These are phyloP conservation scores for Thermomyces lanuginosus DNA, from an alignment of 2,329 filamentous ascomycete genomes.

Conservation along the genomic window DNA sequence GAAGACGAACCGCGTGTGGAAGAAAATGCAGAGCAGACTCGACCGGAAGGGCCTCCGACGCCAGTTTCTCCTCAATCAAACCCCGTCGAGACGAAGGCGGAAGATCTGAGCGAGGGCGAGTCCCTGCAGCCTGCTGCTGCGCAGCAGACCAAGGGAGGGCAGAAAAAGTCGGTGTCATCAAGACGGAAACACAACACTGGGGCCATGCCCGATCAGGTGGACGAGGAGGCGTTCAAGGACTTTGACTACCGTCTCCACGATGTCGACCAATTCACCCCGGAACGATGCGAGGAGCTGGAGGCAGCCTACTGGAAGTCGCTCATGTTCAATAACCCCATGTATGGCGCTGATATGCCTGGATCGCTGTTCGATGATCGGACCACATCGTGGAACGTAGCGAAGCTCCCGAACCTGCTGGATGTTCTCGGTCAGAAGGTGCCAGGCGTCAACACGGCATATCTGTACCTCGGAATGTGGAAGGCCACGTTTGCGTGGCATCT, in stretches of 20 bases:
- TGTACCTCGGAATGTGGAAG: constrained; percentile 99
- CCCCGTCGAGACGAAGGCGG: constrained; percentile 38
- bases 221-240: constrained; percentile 76
- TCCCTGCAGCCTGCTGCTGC: constrained; percentile 20
- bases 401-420: constrained; percentile 82
- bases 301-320: constrained; percentile 94
- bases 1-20: constrained; percentile 21
- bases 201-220: constrained; percentile 61
- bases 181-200: constrained; percentile 72
- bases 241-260: constrained; percentile 81
- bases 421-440: constrained; percentile 90
- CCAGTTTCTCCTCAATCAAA: constrained; percentile 40
- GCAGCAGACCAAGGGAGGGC: constrained; percentile 38
- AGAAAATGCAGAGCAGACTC: constrained; percentile 22
- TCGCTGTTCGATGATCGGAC: constrained; percentile 81
- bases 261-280: constrained; percentile 71
- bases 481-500: constrained; percentile 98
- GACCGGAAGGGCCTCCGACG: constrained; percentile 34
- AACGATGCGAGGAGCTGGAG: constrained; percentile 88
- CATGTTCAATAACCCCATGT: constrained; percentile 85
- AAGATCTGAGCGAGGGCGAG: constrained; percentile 33
- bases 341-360: constrained; percentile 90
- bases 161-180: constrained; percentile 61
- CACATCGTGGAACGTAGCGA: constrained; percentile 83
- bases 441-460: constrained; percentile 92